Percentiles rank a stretch among this genome's conserved stretches.
Evolutionary conservation across 768 basidiomycete species (phyloP).

Genomic region (Mycena rosella): DNA sequence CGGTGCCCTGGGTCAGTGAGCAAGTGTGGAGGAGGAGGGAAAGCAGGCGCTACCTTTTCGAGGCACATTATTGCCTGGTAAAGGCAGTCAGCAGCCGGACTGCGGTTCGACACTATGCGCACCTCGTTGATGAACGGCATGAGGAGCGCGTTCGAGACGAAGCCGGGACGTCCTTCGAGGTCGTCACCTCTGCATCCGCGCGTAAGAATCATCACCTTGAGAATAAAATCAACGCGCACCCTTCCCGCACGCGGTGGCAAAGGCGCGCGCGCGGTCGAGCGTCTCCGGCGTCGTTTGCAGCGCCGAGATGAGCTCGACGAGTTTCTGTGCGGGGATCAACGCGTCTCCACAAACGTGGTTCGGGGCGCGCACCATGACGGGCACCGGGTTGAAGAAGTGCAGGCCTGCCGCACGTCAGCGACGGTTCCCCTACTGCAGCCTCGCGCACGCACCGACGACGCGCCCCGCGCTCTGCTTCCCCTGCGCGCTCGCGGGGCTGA

Average conservation of each 20-base stretch:
- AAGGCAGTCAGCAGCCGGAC: background rate
- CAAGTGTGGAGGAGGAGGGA: background rate
- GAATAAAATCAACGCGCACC: constrained; percentile 55
- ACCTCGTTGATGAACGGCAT: constrained; percentile 99
- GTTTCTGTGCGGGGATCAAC: constrained; percentile 64
- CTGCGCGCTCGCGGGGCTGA: constrained; percentile 68
- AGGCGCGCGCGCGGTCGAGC: constrained; percentile 80
- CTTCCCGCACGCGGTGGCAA: constrained; percentile 93
- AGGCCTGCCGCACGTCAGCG: constrained; percentile 62
- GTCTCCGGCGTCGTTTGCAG: constrained; percentile 89
- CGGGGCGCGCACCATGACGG: constrained; percentile 81
- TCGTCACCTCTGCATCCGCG: constrained; percentile 92
- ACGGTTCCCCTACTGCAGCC: background rate
- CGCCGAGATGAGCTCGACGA: constrained; percentile 95
- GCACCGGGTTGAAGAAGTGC: constrained; percentile 98
- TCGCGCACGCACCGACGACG: constrained; percentile 76
- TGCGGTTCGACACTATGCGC: no score
- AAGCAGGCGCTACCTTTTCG: constrained; percentile 72
- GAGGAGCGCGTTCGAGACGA: constrained; percentile 93
- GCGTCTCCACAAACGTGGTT: no score
- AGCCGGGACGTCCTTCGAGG: constrained; percentile 92
- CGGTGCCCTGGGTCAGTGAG: constrained; percentile 72
- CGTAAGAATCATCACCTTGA: background rate
- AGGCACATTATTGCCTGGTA: constrained; percentile 89
- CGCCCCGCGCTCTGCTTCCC: constrained; percentile 76